Conservation (phyloP, 1,284 basidiomycete genomes). For the Rhodotorula sp. region DNA sequence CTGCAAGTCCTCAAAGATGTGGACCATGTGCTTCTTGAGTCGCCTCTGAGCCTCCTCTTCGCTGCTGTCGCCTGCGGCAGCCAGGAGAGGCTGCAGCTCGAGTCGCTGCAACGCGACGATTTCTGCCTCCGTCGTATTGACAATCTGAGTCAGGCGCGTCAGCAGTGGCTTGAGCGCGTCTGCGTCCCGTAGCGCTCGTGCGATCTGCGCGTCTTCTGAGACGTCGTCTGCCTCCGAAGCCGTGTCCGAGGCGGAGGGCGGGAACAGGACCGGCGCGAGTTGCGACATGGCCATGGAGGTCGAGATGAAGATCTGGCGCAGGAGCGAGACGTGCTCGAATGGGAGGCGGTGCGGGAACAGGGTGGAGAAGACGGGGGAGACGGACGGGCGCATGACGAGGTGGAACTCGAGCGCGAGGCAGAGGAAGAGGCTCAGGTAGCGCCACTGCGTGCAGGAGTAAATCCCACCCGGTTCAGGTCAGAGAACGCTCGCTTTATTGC, state of each 20-base stretch:
- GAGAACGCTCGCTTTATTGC: neutral
- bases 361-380: conserved; percentile 30
- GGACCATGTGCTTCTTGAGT: conserved; percentile 15
- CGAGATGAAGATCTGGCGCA: conserved; percentile 74
- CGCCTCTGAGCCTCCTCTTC: neutral
- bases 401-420: conserved; percentile 29
- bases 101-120: conserved; percentile 17
- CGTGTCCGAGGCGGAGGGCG: conserved; percentile 37
- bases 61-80: neutral
- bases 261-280: conserved; percentile 64
- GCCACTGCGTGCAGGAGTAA: conserved; percentile 48
- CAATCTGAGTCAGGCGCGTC: conserved; percentile 11
- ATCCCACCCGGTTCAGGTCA: too few relatives aligned
- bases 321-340: conserved; percentile 68
- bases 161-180: conserved; percentile 21
- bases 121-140: conserved; percentile 11
- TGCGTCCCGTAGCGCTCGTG: conserved; percentile 12
- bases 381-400: conserved; percentile 20
- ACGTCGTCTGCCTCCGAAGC: too few relatives aligned
- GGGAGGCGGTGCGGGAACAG: conserved; percentile 32
- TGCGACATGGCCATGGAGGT: conserved; percentile 66
- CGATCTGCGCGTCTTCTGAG: neutral
- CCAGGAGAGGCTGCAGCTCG: conserved; percentile 22
- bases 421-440: conserved; percentile 55
- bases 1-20: conserved; percentile 20